Evolutionary conservation across 2,329 filamentous ascomycete species (phyloP).

Genomic region (Aurifilum marmelostoma): DNA sequence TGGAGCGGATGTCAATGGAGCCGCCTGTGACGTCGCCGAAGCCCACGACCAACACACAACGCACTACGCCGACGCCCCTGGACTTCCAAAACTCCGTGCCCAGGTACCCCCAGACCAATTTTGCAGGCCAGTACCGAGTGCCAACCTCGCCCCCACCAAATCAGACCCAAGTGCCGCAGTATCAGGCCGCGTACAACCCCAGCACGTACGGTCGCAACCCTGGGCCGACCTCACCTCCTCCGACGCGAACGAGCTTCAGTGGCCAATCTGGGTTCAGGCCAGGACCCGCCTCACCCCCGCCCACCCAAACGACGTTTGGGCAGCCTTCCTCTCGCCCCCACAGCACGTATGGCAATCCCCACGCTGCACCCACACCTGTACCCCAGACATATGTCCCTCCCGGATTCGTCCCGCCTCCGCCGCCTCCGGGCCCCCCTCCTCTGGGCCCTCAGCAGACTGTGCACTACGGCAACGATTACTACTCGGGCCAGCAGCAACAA

Average conservation of each 20-base stretch:
- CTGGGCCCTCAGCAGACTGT: slow-evolving; percentile 66
- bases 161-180: slow-evolving; percentile 46
- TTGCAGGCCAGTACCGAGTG: slow-evolving; percentile 61
- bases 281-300: slow-evolving; percentile 57
- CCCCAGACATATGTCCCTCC: slow-evolving; percentile 47
- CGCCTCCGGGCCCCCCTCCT: slow-evolving; percentile 65
- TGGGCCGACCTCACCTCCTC: slow-evolving; percentile 52
- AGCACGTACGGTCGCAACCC: slow-evolving; percentile 62
- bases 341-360: slow-evolving; percentile 52
- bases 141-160: slow-evolving; percentile 60
- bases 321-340: slow-evolving; percentile 50
- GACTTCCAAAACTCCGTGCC: slow-evolving; percentile 43
- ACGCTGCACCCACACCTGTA: slow-evolving; percentile 37
- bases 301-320: slow-evolving; percentile 58
- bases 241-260: slow-evolving; percentile 44
- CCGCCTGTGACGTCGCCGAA: slow-evolving; percentile 50
- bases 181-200: slow-evolving; percentile 58
- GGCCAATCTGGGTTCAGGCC: slow-evolving; percentile 37
- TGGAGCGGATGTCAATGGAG: slow-evolving; percentile 97
- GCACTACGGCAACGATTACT: slow-evolving; percentile 50
- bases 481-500: slow-evolving; percentile 60
- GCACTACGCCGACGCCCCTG: slow-evolving; percentile 41
- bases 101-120: slow-evolving; percentile 57
- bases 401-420: slow-evolving; percentile 66
- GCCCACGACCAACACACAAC: slow-evolving; percentile 41